Conservation (phyloP, 331 rosid species). For the Rhamnella rubrinervis region DNA sequence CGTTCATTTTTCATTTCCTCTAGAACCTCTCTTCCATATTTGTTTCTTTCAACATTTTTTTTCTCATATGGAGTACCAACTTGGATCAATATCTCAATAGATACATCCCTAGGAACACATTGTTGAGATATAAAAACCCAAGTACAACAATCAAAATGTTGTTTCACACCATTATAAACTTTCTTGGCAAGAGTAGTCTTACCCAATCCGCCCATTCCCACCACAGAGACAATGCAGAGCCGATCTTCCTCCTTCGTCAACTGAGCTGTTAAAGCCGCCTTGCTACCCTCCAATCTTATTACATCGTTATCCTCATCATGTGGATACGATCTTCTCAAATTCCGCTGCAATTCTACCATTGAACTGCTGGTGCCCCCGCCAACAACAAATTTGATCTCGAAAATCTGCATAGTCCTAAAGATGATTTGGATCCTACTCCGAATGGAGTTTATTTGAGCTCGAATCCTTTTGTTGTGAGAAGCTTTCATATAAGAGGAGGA, state of each 20-base stretch:
- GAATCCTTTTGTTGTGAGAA: not conserved
- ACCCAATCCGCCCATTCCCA: conserved; percentile 19
- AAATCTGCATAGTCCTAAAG: not conserved
- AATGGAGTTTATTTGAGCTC: not conserved
- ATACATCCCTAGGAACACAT: not conserved
- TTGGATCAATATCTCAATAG: conserved; percentile 7
- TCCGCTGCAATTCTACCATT: not conserved
- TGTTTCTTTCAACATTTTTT: not conserved
- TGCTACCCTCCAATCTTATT: not conserved
- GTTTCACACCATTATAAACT: conserved; percentile 4
- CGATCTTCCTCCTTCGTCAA: conserved; percentile 6
- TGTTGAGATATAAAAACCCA: conserved; percentile 14
- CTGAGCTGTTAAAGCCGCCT: not conserved
- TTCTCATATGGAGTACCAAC: not conserved
- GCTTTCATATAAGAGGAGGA: not conserved
- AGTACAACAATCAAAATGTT: conserved; percentile 2
- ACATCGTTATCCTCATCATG: conserved; percentile 12
- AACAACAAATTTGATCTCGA: not conserved
- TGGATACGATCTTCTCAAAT: conserved; percentile 8
- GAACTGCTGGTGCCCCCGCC: not conserved
- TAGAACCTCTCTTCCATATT: not conserved
- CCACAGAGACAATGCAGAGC: not conserved
- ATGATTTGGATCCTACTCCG: not conserved
- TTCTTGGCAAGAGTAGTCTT: conserved; percentile 21
- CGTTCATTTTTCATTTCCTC: not conserved